A percentile compares a stretch with the other conserved stretches of the same genome.
phyloP scores from a whole-genome alignment of 768 basidiomycete genomes.

The Atractiella rhizophila region DNA sequence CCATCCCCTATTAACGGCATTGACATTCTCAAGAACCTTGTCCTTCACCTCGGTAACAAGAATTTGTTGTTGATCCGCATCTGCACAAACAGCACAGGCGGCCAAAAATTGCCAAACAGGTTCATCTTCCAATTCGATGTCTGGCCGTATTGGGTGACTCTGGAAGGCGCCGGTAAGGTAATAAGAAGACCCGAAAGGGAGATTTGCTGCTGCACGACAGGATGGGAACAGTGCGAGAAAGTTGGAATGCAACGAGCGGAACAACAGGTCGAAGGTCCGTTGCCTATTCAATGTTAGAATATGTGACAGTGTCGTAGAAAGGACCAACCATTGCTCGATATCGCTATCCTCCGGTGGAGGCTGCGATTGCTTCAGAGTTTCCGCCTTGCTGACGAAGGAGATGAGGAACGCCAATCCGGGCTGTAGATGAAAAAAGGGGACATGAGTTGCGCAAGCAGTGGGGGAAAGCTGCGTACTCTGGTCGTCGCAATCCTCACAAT shows the following conservation, averaged over 20 bases:
- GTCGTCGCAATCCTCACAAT: conserved; percentile 48
- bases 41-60: conserved; percentile 67
- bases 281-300: conserved; percentile 33
- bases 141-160: conserved; percentile 29
- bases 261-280: conserved; percentile 62
- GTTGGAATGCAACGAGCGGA: conserved; percentile 50
- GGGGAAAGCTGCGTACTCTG: conserved; percentile 31
- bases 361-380: conserved; percentile 54
- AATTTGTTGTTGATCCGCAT: conserved; percentile 60
- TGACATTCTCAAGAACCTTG: conserved; percentile 73
- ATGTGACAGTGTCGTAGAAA: background rate
- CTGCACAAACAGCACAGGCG: conserved; percentile 51
- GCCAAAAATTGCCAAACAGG: conserved; percentile 90
- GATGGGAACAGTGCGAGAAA: conserved; percentile 72
- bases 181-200: conserved; percentile 23
- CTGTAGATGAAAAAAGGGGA: conserved; percentile 23
- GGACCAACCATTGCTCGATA: conserved; percentile 41
- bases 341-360: conserved; percentile 39
- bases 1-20: conserved; percentile 28
- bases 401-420: conserved; percentile 80
- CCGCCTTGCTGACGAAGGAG: conserved; percentile 72
- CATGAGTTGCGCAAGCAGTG: background rate
- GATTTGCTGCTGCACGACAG: conserved; percentile 33
- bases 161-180: conserved; percentile 17
- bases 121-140: conserved; percentile 37